Evolutionary conservation across 306 rosid genomes (phyloP).

Genomic region (Inga oerstediana): DNA sequence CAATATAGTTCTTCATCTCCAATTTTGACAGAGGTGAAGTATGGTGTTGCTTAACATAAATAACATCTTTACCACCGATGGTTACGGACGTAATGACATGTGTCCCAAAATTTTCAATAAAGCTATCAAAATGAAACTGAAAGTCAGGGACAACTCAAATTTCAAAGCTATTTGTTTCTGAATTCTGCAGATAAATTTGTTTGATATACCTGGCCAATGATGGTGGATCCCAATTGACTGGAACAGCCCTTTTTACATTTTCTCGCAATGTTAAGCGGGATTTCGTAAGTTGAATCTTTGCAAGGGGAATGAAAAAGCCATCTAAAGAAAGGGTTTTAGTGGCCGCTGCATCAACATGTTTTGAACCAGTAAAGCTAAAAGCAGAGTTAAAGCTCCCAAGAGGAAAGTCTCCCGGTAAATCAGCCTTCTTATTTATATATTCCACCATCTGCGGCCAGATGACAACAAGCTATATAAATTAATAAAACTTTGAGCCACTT

Average conservation of each 20-base stretch:
- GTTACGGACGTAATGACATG: constrained; percentile 83
- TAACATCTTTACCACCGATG: constrained; percentile 89
- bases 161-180: constrained; percentile 26
- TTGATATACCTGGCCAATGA: constrained; percentile 72
- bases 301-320: constrained; percentile 79
- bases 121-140: constrained; percentile 56
- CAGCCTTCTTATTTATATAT: constrained; percentile 71
- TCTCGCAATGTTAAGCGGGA: constrained; percentile 59
- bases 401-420: constrained; percentile 62
- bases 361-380: constrained; percentile 91
- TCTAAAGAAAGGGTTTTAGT: constrained; percentile 76
- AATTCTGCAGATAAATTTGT: constrained; percentile 19
- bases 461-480: constrained; percentile 24
- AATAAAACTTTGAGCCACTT: background rate
- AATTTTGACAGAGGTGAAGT: constrained; percentile 69
- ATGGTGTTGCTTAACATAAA: constrained; percentile 79
- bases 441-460: constrained; percentile 80
- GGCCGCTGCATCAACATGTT: constrained; percentile 60
- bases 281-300: constrained; percentile 65
- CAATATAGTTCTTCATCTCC: constrained; percentile 79
- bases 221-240: constrained; percentile 72
- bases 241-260: constrained; percentile 66
- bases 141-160: constrained; percentile 32
- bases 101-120: constrained; percentile 86
- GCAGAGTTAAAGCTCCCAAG: constrained; percentile 86